Evolutionary conservation across 306 rosid species (phyloP), one percentile per base, ranked within the genome.

Genomic region (Arachis hypogaea): DNA sequence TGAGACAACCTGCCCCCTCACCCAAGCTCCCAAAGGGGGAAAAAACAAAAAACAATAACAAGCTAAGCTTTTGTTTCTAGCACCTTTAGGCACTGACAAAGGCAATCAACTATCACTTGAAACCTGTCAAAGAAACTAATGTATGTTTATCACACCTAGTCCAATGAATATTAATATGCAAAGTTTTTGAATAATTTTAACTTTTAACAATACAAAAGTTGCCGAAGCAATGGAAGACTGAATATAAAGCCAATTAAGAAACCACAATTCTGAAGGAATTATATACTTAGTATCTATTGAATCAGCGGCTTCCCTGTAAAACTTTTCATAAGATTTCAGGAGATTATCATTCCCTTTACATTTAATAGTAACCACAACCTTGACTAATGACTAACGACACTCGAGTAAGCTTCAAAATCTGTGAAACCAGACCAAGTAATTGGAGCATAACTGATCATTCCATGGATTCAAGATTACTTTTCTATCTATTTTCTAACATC

Each of bases 51-150:
- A 33, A 33, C 4, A 33, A 33, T 33, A 0, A 0, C 36, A 59
- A 55, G 46, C 16, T 41, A 59, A 55, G 46, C 16, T 41, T 29
- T 69, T 7, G 56, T 7, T 6, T 16, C 28, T 4, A 57, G 63
- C 54, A 18, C 71, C 51, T 50, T 66, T 16, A 33, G 9, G 14
- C 60, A 46, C n/a, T 5, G 5, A 43, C 58, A 62, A 68, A 61
- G 33, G 45, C 44, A 51, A 77, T 28, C 7, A 72, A 59, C 59
- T 59, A 12, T 60, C 49, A 64, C 40, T 40, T 56, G 43, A 66
- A 50, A 58, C 57, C 65, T 41, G 63, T 63, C 54, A 71, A 45
- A 52, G 73, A 36, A 16, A 51, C 78, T 51, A 55, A 60, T 28
- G 47, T 33, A 33, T 33, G 38, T 33, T 33, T 33, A 33, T 4